Base-by-base conservation (phyloP, 1,284 basidiomycete species). In the Rhodotorula sp. region DNA sequence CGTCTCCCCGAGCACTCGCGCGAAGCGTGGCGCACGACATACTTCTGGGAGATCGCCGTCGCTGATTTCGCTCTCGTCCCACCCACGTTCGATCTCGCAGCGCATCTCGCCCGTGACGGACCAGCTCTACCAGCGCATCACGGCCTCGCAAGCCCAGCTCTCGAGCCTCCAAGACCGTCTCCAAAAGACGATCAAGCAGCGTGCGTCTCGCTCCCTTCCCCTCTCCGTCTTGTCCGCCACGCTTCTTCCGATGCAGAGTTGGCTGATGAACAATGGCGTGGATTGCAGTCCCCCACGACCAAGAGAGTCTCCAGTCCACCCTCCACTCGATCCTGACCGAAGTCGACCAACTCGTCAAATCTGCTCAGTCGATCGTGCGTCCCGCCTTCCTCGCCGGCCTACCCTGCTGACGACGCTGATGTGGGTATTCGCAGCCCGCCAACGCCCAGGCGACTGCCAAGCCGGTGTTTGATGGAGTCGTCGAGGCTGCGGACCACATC, bases 151-250 rank as follows among this genome's bases (percentile, higher is more conserved):
- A 34, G 53, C 72, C 34, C 66, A 61, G 11, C 65, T 75, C 30
- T 30, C 62, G 19, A 24, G 36, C 49, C 62, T 74, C 9, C 74
- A 73, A 34, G 70, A 72, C n/a, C 64, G 65, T 32, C 65, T 74
- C 53, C 44, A 54, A 29, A 44, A 59, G 9, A 65, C 66, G 22
- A 52, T 72, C 59, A 66, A 68, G 39, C 46, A 66, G 19, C 34
- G 71, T 73, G 30, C 59, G 68, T 59, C 36, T 27, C 30, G 22
- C 30, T 36, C n/a, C 13, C 5, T 1, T 15, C 24, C 20, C 22
- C 24, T 44, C 24, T 22, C 29, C 47, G 39, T 6, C 34, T 27
- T 17, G 7, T 20, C 36, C 15, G 20, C 11, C 8, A 3, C 17
- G 2, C 27, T 20, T 4, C 10, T 46, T 29, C 47, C 19, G 17